Percentiles rank a stretch among this genome's conserved stretches.
Conservation (phyloP, 768 basidiomycete species). For the Tulasnella sp. region DNA sequence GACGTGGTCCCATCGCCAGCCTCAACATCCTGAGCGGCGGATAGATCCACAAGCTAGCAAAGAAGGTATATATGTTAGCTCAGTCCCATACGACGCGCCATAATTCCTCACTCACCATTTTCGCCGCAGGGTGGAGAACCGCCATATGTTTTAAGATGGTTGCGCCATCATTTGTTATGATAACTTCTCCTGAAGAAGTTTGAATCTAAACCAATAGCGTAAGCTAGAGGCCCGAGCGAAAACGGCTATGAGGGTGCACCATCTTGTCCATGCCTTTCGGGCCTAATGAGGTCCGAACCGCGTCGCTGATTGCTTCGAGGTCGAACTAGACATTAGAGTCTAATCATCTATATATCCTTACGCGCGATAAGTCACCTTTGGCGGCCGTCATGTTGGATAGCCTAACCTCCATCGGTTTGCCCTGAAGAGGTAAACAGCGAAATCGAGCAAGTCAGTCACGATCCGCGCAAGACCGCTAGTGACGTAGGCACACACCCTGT, state of each 20-base stretch:
- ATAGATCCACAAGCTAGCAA: slow-evolving; percentile 84
- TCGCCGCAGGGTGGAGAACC: slow-evolving; percentile 93
- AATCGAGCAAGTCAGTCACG: slow-evolving; percentile 15
- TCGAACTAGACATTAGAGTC: slow-evolving; percentile 6
- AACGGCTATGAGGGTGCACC: slow-evolving; percentile 36
- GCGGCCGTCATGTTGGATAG: slow-evolving; percentile 97
- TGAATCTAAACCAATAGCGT: slow-evolving; percentile 57
- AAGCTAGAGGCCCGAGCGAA: not conserved
- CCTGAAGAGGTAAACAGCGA: slow-evolving; percentile 39
- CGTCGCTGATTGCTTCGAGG: slow-evolving; percentile 82
- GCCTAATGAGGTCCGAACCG: slow-evolving; percentile 90
- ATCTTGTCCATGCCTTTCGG: slow-evolving; percentile 99
- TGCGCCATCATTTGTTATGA: slow-evolving; percentile 98
- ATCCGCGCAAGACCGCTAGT: not conserved
- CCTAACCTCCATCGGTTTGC: slow-evolving; percentile 96
- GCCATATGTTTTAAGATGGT: slow-evolving; percentile 94
- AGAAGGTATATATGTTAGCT: not conserved
- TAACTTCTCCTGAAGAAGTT: slow-evolving; percentile 90
- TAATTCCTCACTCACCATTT: slow-evolving; percentile 56
- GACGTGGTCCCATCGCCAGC: slow-evolving; percentile 98
- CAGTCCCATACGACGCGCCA: not conserved
- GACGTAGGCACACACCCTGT: slow-evolving; percentile 44
- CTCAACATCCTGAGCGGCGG: slow-evolving; percentile 95
- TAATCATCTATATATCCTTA: not conserved
- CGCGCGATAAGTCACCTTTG: slow-evolving; percentile 44